Evolutionary conservation across 1,284 basidiomycete species (phyloP), one percentile per base, ranked within the genome.

Genomic region (Ceratobasidium sp.): DNA sequence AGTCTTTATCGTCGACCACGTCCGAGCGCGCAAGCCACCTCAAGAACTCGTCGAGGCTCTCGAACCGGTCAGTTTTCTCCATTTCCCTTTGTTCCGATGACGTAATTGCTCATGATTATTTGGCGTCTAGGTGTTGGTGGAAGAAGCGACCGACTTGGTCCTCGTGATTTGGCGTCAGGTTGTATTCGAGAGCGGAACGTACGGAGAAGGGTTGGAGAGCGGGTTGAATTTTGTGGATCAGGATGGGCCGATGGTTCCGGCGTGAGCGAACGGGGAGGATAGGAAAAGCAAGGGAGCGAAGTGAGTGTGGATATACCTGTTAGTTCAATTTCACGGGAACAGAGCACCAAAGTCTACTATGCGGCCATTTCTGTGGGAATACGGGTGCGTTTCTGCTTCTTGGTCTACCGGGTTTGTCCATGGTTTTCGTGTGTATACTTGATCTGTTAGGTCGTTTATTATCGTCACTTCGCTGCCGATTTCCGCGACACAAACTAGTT

Each of bases 121-220:
- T 20, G 54, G n/a, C 52, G 9, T 10, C 4, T 80, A 96, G 95
- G 94, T 96, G 5, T 87, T 97, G 26, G 94, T 95, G 82, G 95
- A 96, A 84, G 95, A 97, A 84, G 94, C 95, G 1, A 85, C 87
- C 46, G 91, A 94, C 78, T 89, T 96, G 78, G 88, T 90, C n/a
- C 84, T 92, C 80, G 88, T 88, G 80, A 87, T 97, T 56, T 96
- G 95, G 95, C 89, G 94, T 74, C 94, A 96, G 85, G 90, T 96
- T 80, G 93, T 94, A 70, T 96, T 96, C 84, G 95, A 97, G 87
- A 94, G 93, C 83, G 93, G 94, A 91, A 92, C 93, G 50, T 95
- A 95, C 83, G 91, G 91, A 79, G 94, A 95, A 85, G 93, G 94
- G 65, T 87, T 95, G 73, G 89, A 93, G 82, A 94, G 93, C 38